Conservation (phyloP, 2,329 filamentous ascomycete species). For the Shiraia bambusicola region DNA sequence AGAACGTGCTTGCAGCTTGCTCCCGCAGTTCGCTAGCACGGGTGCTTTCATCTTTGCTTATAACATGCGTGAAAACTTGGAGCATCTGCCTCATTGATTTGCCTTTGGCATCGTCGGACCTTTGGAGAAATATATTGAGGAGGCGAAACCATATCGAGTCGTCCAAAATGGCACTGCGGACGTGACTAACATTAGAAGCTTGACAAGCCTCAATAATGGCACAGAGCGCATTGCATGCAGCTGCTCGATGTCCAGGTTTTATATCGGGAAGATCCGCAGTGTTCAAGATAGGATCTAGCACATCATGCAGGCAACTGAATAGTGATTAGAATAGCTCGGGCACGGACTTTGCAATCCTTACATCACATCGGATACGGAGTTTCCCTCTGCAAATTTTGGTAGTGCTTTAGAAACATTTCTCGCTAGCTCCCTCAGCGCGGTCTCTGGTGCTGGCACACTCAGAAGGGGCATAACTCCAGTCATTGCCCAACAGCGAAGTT, state of each 20-base stretch:
- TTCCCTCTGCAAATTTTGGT: constrained; percentile 27
- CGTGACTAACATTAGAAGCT: constrained; percentile 28
- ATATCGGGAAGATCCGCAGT: constrained; percentile 37
- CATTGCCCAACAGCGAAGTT: constrained; percentile 7
- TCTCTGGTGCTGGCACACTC: constrained; percentile 27
- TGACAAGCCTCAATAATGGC: constrained; percentile 46
- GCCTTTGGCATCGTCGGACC: constrained; percentile 47
- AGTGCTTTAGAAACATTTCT: constrained; percentile 28
- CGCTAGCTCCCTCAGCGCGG: constrained; percentile 29
- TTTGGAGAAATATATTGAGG: constrained; percentile 47
- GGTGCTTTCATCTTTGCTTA: constrained; percentile 32
- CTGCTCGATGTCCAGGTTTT: constrained; percentile 45
- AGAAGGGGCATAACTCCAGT: constrained; percentile 2
- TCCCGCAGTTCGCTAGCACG: constrained; percentile 28
- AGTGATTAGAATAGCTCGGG: constrained; percentile 18
- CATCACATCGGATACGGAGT: constrained; percentile 35
- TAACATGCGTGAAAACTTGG: constrained; percentile 40
- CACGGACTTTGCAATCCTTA: constrained; percentile 43
- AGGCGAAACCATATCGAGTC: constrained; percentile 42
- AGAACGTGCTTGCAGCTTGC: constrained; percentile 44
- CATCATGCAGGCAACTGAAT: constrained; percentile 30
- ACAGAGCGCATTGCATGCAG: constrained; percentile 51
- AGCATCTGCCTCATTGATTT: constrained; percentile 53
- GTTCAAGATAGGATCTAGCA: constrained; percentile 34
- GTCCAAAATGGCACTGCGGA: constrained; percentile 36